Evolutionary conservation across 345 rosid species (phyloP), one percentile per base, ranked within the genome.

Genomic region (Conringia planisiliqua): DNA sequence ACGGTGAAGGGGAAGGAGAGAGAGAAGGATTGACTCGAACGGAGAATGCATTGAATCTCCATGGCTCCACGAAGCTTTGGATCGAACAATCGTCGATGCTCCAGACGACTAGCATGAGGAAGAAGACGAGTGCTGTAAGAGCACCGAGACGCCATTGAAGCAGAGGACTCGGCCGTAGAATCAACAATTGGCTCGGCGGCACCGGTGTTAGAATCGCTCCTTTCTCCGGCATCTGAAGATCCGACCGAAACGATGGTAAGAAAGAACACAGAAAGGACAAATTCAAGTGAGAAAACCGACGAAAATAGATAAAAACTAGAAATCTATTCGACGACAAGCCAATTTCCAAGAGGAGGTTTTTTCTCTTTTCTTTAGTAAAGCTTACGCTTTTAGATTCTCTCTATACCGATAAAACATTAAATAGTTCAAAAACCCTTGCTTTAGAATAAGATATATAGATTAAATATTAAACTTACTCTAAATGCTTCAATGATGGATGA

Each of bases 61-160:
- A 83, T 0, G 89, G 82, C 38, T 85, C 65, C 16, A 90, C 54
- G 52, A 91, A 79, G 79, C 67, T 78, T 73, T 72, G 83, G 36
- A 91, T 61, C 3, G 84, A 79, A 56, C 88, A 74, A 3, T 91
- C 90, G 57, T 95, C 99, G 3, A 90, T 72, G 85, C 88, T 87
- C 96, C 93, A 90, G 42, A 88, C 78, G 18, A 77, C 84, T 64
- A 88, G 73, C 93, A 87, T 76, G 10, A 81, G 85, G 39, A 85
- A 69, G 51, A 87, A 86, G 35, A 86, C 89, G 3, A 95, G 74
- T 70, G 88, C 83, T 7, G 88, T 82, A 5, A 92, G 79, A 14
- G 86, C 77, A 60, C 89, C 86, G 58, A 95, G 82, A 42, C 97
- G 83, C 92, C 93, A 87, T 78, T 86, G 93, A 76, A 81, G 83